These are phyloP conservation scores for Polychaeton citri DNA, from an alignment of 2,329 filamentous ascomycete species.

Conservation along the genomic window DNA sequence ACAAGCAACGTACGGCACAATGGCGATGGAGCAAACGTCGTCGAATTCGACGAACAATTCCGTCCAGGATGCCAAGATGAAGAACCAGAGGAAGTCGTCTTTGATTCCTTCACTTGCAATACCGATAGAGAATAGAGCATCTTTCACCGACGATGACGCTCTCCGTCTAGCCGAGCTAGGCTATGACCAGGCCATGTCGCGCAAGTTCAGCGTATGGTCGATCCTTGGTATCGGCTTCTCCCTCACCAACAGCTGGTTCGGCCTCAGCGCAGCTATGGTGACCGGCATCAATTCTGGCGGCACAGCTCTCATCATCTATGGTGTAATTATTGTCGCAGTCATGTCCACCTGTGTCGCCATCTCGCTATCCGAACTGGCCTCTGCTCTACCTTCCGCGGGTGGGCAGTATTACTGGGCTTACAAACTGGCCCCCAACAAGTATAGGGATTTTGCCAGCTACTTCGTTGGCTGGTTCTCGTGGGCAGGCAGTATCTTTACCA, in stretches of 20 bases:
- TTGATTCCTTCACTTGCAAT: neutral
- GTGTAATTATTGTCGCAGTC: slow-evolving; percentile 33
- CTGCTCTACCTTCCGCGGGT: slow-evolving; percentile 59
- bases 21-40: too few species aligned
- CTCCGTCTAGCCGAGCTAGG: slow-evolving; percentile 35
- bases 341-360: slow-evolving; percentile 48
- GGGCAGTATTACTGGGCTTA: slow-evolving; percentile 69
- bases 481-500: slow-evolving; percentile 69
- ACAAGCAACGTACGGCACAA: too few species aligned
- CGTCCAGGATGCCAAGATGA: too few species aligned
- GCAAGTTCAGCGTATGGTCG: slow-evolving; percentile 37
- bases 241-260: slow-evolving; percentile 40
- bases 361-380: slow-evolving; percentile 60
- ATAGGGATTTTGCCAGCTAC: slow-evolving; percentile 44
- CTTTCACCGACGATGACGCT: slow-evolving; percentile 23
- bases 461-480: slow-evolving; percentile 63
- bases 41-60: too few species aligned
- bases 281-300: slow-evolving; percentile 39
- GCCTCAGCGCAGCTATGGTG: slow-evolving; percentile 35
- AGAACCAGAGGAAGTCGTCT: neutral
- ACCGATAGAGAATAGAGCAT: neutral
- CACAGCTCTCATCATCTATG: slow-evolving; percentile 36
- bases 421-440: slow-evolving; percentile 43
- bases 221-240: slow-evolving; percentile 39
- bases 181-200: slow-evolving; percentile 33